Evolutionary conservation across 805 yeast genomes (phyloP).

Genomic region (Pichia heedii): DNA sequence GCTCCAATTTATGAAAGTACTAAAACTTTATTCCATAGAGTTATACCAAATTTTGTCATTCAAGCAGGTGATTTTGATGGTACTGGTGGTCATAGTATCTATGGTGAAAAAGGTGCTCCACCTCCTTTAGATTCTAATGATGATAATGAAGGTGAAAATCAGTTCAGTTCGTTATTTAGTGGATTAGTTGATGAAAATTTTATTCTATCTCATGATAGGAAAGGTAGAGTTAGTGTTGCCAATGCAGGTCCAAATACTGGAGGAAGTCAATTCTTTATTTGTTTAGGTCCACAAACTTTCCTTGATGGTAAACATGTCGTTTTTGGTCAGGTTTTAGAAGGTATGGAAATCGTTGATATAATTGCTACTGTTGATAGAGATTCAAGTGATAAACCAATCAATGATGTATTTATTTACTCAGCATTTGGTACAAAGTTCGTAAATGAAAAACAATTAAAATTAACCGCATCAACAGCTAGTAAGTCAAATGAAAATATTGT

Average conservation of each 20-base stretch:
- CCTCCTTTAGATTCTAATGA: slow-evolving; percentile 1
- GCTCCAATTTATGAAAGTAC: slow-evolving; percentile 43
- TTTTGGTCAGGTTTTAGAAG: slow-evolving; percentile 68
- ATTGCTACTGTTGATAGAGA: slow-evolving; percentile 50
- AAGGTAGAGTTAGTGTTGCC: slow-evolving; percentile 43
- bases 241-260: slow-evolving; percentile 46
- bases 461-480: slow-evolving; percentile 1
- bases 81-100: slow-evolving; percentile 72
- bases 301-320: slow-evolving; percentile 63
- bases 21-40: slow-evolving; percentile 57
- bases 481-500: background rate
- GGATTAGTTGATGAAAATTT: slow-evolving; percentile 68
- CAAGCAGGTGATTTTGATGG: slow-evolving; percentile 87
- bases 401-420: slow-evolving; percentile 32
- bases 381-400: slow-evolving; percentile 32
- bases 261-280: slow-evolving; percentile 65
- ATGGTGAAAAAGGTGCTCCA: slow-evolving; percentile 19
- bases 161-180: slow-evolving; percentile 38
- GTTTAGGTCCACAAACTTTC: slow-evolving; percentile 41
- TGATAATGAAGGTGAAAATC: background rate
- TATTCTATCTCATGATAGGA: slow-evolving; percentile 36
- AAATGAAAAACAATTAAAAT: background rate
- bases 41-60: slow-evolving; percentile 65
- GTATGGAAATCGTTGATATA: slow-evolving; percentile 50
- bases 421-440: slow-evolving; percentile 7